These are phyloP conservation scores for Leptographium radiaticola DNA, from an alignment of 2,329 filamentous ascomycete genomes.

Conservation along the genomic window DNA sequence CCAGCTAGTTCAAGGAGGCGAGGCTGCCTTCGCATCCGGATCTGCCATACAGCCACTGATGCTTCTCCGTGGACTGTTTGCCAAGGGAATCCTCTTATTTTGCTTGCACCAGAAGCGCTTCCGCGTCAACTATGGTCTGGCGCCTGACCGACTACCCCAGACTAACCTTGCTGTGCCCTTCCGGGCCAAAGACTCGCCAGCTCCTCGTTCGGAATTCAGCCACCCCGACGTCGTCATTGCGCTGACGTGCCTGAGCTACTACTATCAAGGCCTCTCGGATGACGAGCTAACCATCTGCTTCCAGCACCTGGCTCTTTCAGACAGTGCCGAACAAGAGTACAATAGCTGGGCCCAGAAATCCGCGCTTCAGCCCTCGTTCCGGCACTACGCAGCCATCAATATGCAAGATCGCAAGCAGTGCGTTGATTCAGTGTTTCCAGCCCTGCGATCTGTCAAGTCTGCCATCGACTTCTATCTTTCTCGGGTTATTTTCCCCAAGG, in stretches of 20 bases:
- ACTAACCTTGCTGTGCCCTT: slow-evolving; percentile 45
- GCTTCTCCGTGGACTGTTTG: slow-evolving; percentile 42
- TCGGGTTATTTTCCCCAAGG: slow-evolving; percentile 44
- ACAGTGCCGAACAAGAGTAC: slow-evolving; percentile 40
- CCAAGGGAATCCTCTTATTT: slow-evolving; percentile 39
- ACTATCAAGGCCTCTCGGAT: slow-evolving; percentile 39
- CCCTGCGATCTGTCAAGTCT: slow-evolving; percentile 36
- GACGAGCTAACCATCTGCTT: slow-evolving; percentile 36
- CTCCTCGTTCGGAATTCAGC: slow-evolving; percentile 44
- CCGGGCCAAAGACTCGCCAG: slow-evolving; percentile 43
- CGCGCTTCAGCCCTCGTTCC: slow-evolving; percentile 24
- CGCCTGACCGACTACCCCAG: slow-evolving; percentile 23
- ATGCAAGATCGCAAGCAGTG: slow-evolving; percentile 40
- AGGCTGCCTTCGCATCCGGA: neutral
- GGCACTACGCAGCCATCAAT: slow-evolving; percentile 39
- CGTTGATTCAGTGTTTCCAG: slow-evolving; percentile 33
- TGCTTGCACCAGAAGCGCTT: slow-evolving; percentile 44
- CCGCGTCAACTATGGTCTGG: slow-evolving; percentile 51
- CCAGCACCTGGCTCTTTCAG: slow-evolving; percentile 30
- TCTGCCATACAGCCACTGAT: slow-evolving; percentile 22
- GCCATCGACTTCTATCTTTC: slow-evolving; percentile 52
- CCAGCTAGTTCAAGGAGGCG: neutral
- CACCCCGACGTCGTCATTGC: slow-evolving; percentile 46
- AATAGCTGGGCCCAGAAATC: slow-evolving; percentile 28
- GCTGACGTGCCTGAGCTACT: slow-evolving; percentile 43